phyloP scores from a whole-genome alignment of 805 yeast species.

The Lipomyces anomalus region DNA sequence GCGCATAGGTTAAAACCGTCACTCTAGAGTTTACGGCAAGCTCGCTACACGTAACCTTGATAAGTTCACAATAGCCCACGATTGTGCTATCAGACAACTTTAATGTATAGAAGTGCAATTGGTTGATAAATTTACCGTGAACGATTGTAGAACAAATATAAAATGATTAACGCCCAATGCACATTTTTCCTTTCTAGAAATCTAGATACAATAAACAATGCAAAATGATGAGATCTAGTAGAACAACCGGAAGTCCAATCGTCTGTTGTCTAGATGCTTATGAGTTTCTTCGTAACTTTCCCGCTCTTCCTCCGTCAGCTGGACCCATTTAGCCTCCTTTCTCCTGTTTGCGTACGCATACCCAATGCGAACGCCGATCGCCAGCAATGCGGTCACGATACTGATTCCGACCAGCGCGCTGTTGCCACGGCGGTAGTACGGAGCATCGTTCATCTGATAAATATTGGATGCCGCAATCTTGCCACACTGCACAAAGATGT shows the following conservation, averaged over 20 bases:
- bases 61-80: too few species aligned
- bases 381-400: slow-evolving; percentile 24
- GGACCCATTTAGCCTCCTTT: slow-evolving; percentile 47
- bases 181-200: too few species aligned
- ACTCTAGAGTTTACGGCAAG: too few species aligned
- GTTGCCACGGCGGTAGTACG: slow-evolving; percentile 57
- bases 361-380: slow-evolving; percentile 29
- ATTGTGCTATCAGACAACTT: too few species aligned
- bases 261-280: slow-evolving; percentile 49
- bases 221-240: too few species aligned
- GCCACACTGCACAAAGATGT: slow-evolving; percentile 59
- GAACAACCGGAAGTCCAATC: slow-evolving; percentile 44
- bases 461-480: slow-evolving; percentile 51
- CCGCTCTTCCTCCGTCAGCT: slow-evolving; percentile 44
- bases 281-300: slow-evolving; percentile 43
- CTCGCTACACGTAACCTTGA: too few species aligned
- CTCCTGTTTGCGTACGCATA: slow-evolving; percentile 30
- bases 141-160: too few species aligned
- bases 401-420: slow-evolving; percentile 27
- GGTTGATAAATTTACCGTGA: too few species aligned
- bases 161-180: too few species aligned
- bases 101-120: too few species aligned
- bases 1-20: too few species aligned
- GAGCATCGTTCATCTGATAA: slow-evolving; percentile 52
- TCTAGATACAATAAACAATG: too few species aligned